Evolutionary conservation across 768 basidiomycete species (phyloP).

Genomic region (Rhodotorula babjevae): DNA sequence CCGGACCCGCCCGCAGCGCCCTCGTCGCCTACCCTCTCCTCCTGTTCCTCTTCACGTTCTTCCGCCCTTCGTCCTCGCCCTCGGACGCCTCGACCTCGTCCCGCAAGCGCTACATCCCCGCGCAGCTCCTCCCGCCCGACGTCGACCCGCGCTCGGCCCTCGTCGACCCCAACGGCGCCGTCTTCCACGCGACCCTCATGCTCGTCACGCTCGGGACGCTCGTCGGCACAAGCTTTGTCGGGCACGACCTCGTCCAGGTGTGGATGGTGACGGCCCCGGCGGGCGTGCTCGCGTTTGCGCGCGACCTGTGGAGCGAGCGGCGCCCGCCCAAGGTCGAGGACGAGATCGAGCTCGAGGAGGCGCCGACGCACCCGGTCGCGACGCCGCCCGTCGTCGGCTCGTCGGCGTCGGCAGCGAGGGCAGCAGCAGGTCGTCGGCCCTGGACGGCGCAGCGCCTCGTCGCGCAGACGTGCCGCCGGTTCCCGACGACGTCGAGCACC

Average conservation of each 20-base stretch:
- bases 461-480: conserved; percentile 45
- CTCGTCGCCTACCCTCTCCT: conserved; percentile 56
- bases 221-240: conserved; percentile 62
- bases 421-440: neutral
- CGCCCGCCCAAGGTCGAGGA: neutral
- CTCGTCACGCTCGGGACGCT: conserved; percentile 64
- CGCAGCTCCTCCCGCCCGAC: conserved; percentile 42
- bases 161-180: conserved; percentile 67
- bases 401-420: no score
- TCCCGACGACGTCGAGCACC: conserved; percentile 66
- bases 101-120: conserved; percentile 32
- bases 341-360: conserved; percentile 17
- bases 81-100: conserved; percentile 5
- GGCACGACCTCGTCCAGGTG: conserved; percentile 55
- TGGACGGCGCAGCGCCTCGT: conserved; percentile 22
- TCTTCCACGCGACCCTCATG: conserved; percentile 66
- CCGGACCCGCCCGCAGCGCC: conserved; percentile 45
- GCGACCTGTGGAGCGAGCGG: conserved; percentile 53
- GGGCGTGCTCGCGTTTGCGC: conserved; percentile 63
- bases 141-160: conserved; percentile 59
- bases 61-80: conserved; percentile 52
- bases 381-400: neutral
- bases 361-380: neutral
- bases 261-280: conserved; percentile 83
- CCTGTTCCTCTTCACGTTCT: conserved; percentile 41